Conservation (phyloP, 495 filamentous ascomycete species). For the Ascodesmis nigricans region DNA sequence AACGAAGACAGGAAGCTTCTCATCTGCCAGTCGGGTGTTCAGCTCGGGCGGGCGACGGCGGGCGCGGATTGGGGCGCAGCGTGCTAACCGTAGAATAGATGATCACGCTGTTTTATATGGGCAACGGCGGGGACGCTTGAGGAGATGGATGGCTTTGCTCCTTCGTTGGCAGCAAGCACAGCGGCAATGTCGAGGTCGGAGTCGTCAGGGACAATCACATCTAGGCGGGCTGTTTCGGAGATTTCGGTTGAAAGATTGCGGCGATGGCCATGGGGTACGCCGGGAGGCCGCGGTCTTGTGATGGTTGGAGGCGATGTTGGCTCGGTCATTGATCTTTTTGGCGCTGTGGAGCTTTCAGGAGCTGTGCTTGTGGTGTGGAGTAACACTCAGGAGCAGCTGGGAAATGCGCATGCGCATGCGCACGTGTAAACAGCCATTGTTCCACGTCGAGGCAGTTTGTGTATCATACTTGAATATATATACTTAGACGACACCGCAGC, state of each 20-base stretch:
- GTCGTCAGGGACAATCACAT: slow-evolving; percentile 54
- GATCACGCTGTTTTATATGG: slow-evolving; percentile 28
- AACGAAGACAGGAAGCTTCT: slow-evolving; percentile 21
- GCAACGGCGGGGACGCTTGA: slow-evolving; percentile 17
- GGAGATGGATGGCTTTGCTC: slow-evolving; percentile 27
- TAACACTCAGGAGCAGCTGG: too few relatives aligned
- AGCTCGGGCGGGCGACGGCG: slow-evolving; percentile 2
- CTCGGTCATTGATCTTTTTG: too few relatives aligned
- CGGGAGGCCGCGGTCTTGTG: slow-evolving; percentile 2
- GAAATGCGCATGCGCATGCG: too few relatives aligned
- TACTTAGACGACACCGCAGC: too few relatives aligned
- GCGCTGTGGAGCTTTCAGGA: too few relatives aligned
- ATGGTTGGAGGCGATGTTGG: too few relatives aligned
- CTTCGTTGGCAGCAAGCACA: slow-evolving; percentile 30
- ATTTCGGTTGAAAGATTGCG: slow-evolving; percentile 29
- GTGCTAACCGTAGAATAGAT: slow-evolving; percentile 22
- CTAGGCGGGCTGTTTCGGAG: slow-evolving; percentile 47
- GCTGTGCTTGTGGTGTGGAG: too few relatives aligned
- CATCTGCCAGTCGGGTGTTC: slow-evolving; percentile 12
- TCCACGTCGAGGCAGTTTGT: too few relatives aligned
- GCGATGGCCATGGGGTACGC: slow-evolving; percentile 13
- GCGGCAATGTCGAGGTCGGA: slow-evolving; percentile 44
- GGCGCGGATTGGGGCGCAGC: slow-evolving; percentile 10
- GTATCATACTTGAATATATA: too few relatives aligned
- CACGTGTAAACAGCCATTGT: too few relatives aligned